A percentile compares a stretch with the other conserved stretches of the same genome.
These are phyloP conservation scores for Cytospora piceae DNA, from an alignment of 2,329 filamentous ascomycete species.

Conservation along the genomic window DNA sequence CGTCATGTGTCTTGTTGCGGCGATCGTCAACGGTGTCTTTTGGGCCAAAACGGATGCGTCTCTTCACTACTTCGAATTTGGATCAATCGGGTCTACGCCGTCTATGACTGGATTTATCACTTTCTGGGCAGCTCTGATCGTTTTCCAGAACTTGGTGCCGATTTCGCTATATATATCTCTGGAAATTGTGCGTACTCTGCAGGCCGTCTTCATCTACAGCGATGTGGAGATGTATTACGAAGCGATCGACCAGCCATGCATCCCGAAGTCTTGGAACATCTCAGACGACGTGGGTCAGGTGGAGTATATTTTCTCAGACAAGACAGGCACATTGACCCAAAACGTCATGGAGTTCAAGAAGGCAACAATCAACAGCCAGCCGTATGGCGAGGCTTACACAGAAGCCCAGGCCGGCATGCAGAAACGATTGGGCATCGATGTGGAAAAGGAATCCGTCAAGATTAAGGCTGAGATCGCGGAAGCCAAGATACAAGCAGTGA, in stretches of 20 bases:
- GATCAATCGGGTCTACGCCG: constrained; percentile 75
- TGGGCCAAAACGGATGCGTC: constrained; percentile 80
- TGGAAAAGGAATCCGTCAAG: constrained; percentile 76
- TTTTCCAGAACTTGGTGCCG: constrained; percentile 98
- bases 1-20: constrained; percentile 84
- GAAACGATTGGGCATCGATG: constrained; percentile 83
- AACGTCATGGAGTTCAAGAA: constrained; percentile 99
- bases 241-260: constrained; percentile 88
- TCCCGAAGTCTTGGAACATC: constrained; percentile 98
- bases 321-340: constrained; percentile 86
- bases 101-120: constrained; percentile 89
- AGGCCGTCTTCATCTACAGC: constrained; percentile 97
- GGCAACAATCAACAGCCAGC: constrained; percentile 91
- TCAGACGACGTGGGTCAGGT: constrained; percentile 98
- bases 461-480: constrained; percentile 78
- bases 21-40: constrained; percentile 79
- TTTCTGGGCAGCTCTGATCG: constrained; percentile 91
- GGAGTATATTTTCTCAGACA: constrained; percentile 98
- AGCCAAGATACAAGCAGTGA: constrained; percentile 74
- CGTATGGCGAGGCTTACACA: constrained; percentile 96
- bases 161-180: constrained; percentile 97
- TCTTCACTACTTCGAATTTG: constrained; percentile 80
- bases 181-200: constrained; percentile 90
- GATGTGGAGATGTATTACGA: constrained; percentile 98
- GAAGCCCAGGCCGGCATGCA: constrained; percentile 97